Base-by-base conservation (phyloP, 1,139 yeast genomes). In the Yamadazyma mexicana region DNA sequence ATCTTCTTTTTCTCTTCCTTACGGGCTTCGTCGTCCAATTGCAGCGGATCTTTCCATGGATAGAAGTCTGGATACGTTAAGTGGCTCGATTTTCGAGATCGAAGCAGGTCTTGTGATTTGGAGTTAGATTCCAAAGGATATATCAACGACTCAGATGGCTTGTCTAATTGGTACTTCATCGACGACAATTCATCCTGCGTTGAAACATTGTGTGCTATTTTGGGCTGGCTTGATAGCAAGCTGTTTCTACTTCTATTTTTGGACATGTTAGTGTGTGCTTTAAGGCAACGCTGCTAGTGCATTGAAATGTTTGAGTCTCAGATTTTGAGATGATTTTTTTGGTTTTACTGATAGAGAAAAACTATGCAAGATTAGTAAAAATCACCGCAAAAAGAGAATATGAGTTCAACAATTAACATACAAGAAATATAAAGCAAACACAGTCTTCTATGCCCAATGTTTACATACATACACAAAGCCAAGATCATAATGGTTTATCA, bases 41-140 rank as follows among this genome's bases (percentile, higher is more conserved):
- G 74, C 4, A 75, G 55, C 9, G 76, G 75, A 51, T 84, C 91
- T 39, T 69, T 66, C 96, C 96, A 88, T 0, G 94, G 87, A 41
- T 69, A 69, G 57, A 81, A 87, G 61, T 88, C 96, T 1, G 96
- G 96, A 52, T 75, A 84, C 2, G 75, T 63, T 12, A 42, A 31
- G 10, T 42, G 43, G 27, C 36, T 14, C 43, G 24, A 33, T 15
- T 30, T 23, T 18, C 17, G 36, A 16, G 33, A 14, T 8, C 12
- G 8, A 14, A n/a, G 39, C 7, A 43, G 27, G 14, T 30, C 26
- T 31, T 45, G 43, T 12, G 33, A 37, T 17, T 39, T 34, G n/a
- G 43, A 33, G 6, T 44, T 48, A 12, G 43, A 34, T 37, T 61
- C 63, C 18, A 69, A 49, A 12, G 77, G 73, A 45, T 65, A 72